phyloP scores from a whole-genome alignment of 1,284 basidiomycete genomes.

The Cryptococcus hybrid region DNA sequence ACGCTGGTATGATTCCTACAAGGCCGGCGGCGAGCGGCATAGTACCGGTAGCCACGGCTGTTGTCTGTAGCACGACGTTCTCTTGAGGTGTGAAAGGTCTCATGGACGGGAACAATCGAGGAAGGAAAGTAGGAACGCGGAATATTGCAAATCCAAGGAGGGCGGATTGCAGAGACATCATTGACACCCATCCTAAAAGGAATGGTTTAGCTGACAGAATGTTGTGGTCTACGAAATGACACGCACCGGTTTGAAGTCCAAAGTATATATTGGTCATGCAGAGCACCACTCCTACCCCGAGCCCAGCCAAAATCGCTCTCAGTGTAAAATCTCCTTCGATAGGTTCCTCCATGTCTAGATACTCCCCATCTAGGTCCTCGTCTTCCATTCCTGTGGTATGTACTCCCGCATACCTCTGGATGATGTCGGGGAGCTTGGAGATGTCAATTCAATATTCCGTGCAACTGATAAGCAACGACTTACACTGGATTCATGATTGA shows the following conservation, averaged over 20 bases:
- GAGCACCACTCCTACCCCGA: conserved; percentile 45
- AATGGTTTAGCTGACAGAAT: conserved; percentile 5
- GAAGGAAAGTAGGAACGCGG: conserved; percentile 58
- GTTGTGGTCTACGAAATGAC: not conserved
- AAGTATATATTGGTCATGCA: conserved; percentile 53
- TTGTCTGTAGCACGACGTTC: conserved; percentile 91
- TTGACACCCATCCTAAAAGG: conserved; percentile 48
- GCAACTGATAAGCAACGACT: not conserved
- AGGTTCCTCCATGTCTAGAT: conserved; percentile 16
- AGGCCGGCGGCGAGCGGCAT: conserved; percentile 94
- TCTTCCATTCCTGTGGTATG: conserved; percentile 15
- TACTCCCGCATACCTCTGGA: conserved; percentile 14
- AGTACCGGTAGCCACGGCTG: conserved; percentile 78
- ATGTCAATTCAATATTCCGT: not conserved
- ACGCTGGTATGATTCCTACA: conserved; percentile 89
- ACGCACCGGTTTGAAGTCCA: conserved; percentile 47
- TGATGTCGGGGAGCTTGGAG: conserved; percentile 19
- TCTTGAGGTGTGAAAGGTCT: conserved; percentile 75
- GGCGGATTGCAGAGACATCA: conserved; percentile 93
- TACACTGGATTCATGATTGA: conserved; percentile 18
- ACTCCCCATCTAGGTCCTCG: conserved; percentile 17
- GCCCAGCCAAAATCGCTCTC: conserved; percentile 45
- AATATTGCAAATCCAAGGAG: conserved; percentile 88
- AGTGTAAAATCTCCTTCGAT: conserved; percentile 45
- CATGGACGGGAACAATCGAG: conserved; percentile 45